Base-by-base conservation (phyloP, 306 rosid species). In the Sophora flavescens region DNA sequence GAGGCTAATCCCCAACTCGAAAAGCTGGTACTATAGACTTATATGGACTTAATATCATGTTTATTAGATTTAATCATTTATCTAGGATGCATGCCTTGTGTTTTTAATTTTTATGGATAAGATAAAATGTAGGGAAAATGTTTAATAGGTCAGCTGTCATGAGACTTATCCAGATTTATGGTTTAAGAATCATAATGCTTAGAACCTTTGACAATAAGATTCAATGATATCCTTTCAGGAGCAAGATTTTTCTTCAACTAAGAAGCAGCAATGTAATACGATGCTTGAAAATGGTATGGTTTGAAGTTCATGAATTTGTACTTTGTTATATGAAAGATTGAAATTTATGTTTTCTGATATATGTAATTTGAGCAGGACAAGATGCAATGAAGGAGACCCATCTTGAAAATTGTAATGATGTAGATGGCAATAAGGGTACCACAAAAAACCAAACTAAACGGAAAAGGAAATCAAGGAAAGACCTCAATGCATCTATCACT, bases 221-320 rank as follows among this genome's bases (percentile, higher is more conserved):
- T 36, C 4, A 52, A 72, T 41, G 58, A 15, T 28, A 58, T 70
- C 51, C 36, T 60, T 70, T 59, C 67, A 6, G 53, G 38, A 22
- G 48, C 81, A 82, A 85, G 70, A 73, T 51, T 15, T 38, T 18
- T 48, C 75, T 74, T 42, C 75, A 5, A 18, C 75, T 39, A 44
- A 51, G 33, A 52, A 30, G 70, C 78, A 74, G 28, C 51, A 63
- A 47, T 30, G 51, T 44, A 47, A 78, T 8, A 54, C 10, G 72
- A 42, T 58, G 62, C 64, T 41, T 45, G 76, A 16, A 74, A 78
- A 83, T 71, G 83, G 91, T 88, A 28, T 26, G 80, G 12, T 1
- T n/a, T 22, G 22, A 22, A 22, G 22, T 22, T 22, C 22, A 22
- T 22, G 22, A 22, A 14, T 50, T 74, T 74, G 32, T 30, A 14